Evolutionary conservation across 2,329 filamentous ascomycete species (phyloP).

Genomic region (Xylaria sp.): DNA sequence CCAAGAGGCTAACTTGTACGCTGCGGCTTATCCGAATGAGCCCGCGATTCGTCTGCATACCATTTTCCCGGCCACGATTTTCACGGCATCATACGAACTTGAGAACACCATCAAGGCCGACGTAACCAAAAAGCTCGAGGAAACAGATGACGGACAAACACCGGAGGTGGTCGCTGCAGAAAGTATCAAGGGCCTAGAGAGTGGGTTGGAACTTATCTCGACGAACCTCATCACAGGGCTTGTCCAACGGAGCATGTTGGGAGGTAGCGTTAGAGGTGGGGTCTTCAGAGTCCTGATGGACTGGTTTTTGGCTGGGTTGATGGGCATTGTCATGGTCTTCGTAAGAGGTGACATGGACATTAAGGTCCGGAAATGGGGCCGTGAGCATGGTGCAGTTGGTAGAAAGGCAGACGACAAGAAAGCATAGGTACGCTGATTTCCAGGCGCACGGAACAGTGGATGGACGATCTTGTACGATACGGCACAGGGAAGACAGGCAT

Average conservation of each 20-base stretch:
- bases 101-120: slow-evolving; percentile 33
- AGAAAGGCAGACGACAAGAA: slow-evolving; percentile 9
- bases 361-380: slow-evolving; percentile 26
- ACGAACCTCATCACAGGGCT: slow-evolving; percentile 30
- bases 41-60: slow-evolving; percentile 63
- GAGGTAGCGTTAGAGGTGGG: slow-evolving; percentile 31
- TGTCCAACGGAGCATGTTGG: slow-evolving; percentile 29
- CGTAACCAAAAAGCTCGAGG: slow-evolving; percentile 30
- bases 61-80: slow-evolving; percentile 69
- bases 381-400: slow-evolving; percentile 26
- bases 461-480: not conserved
- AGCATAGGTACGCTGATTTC: not conserved
- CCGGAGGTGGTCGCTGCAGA: slow-evolving; percentile 31
- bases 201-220: slow-evolving; percentile 38
- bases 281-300: slow-evolving; percentile 21
- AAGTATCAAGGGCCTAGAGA: slow-evolving; percentile 37
- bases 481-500: not conserved
- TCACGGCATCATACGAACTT: slow-evolving; percentile 55
- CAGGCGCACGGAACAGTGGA: not conserved
- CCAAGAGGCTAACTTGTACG: slow-evolving; percentile 58
- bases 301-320: slow-evolving; percentile 27
- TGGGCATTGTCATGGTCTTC: slow-evolving; percentile 30
- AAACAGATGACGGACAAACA: slow-evolving; percentile 23
- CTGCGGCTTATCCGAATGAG: slow-evolving; percentile 36
- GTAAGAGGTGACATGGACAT: slow-evolving; percentile 32